Evolutionary conservation across 495 filamentous ascomycete species (phyloP).

Genomic region (Neurospora sp.): DNA sequence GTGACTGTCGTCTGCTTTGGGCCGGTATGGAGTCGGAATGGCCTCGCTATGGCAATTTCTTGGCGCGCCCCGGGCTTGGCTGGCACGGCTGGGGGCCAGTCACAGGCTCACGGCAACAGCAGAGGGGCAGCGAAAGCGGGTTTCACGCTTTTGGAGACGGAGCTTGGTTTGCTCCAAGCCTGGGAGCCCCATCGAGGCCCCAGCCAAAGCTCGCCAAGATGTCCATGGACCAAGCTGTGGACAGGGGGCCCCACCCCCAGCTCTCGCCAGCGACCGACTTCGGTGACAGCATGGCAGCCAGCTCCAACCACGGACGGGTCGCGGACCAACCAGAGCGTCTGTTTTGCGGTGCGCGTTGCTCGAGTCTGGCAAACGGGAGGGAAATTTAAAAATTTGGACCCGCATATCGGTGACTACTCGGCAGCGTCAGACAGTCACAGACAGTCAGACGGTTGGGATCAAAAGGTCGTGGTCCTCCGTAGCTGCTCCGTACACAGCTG

Average conservation of each 20-base stretch:
- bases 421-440: conserved; percentile 1
- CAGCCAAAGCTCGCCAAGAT: neutral
- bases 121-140: neutral
- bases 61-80: neutral
- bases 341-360: neutral
- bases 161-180: neutral
- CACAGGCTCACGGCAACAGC: neutral
- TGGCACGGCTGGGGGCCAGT: neutral
- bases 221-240: neutral
- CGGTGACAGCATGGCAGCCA: neutral
- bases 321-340: neutral
- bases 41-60: neutral
- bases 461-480: neutral
- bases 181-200: neutral
- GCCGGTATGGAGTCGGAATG: neutral
- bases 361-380: conserved; percentile 6
- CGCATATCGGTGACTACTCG: conserved; percentile 10
- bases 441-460: conserved; percentile 15
- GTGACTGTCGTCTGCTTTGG: neutral
- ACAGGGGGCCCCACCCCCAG: conserved; percentile 5
- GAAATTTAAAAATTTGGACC: conserved; percentile 21
- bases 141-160: neutral
- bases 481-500: neutral
- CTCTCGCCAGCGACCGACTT: conserved; percentile 7
- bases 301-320: neutral